Conservation (phyloP, 78 protist species). For the Andalucia godoyi region DNA sequence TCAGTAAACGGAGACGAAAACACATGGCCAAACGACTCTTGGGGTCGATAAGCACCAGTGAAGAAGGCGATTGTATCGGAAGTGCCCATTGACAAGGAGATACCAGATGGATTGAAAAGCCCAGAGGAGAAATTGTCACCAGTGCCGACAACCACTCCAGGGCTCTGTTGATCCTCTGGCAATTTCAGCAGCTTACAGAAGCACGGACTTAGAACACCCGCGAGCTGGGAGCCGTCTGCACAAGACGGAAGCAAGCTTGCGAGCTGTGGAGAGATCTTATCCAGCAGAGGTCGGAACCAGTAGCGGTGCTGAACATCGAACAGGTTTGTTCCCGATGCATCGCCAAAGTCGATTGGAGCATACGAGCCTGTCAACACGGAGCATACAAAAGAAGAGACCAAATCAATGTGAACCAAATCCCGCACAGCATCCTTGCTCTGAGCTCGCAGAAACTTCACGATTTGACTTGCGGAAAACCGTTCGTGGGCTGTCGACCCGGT, state of each 20-base stretch:
- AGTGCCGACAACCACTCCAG: constrained; percentile 13
- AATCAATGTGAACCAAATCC: constrained; percentile 6
- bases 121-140: not conserved
- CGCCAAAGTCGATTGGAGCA: constrained; percentile 21
- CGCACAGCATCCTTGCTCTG: not conserved
- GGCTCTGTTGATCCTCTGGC: not conserved
- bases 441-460: constrained; percentile 1
- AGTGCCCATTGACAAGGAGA: constrained; percentile 17
- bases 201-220: constrained; percentile 6
- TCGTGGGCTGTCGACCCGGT: constrained; percentile 19
- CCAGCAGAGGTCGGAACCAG: not conserved
- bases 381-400: constrained; percentile 9
- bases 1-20: constrained; percentile 4
- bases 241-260: not conserved
- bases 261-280: not conserved
- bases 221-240: not conserved
- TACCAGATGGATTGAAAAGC: not conserved
- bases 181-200: constrained; percentile 6
- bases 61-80: constrained; percentile 17
- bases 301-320: not conserved
- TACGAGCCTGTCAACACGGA: constrained; percentile 11
- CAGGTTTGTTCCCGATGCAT: constrained; percentile 25
- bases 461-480: constrained; percentile 18
- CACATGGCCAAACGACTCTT: constrained; percentile 2
- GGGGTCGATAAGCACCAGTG: not conserved